Evolutionary conservation across 2,329 filamentous ascomycete genomes (phyloP).

Genomic region (Cytospora piceicola): DNA sequence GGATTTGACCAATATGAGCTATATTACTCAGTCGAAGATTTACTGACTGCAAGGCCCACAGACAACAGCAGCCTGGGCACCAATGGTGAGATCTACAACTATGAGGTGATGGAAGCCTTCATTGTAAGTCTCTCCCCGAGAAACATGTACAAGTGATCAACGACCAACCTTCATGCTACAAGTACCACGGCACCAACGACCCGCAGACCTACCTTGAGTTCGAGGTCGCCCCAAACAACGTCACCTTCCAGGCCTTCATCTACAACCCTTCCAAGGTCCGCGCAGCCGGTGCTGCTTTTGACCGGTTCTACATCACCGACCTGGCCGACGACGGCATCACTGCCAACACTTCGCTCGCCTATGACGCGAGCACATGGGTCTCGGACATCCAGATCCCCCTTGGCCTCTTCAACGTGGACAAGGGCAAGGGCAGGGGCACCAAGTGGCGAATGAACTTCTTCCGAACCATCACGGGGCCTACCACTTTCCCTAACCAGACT

Average conservation of each 20-base stretch:
- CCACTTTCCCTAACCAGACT: conserved; percentile 48
- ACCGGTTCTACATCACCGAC: conserved; percentile 47
- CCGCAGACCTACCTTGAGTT: conserved; percentile 56
- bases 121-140: conserved; percentile 35
- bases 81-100: conserved; percentile 53
- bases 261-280: conserved; percentile 55
- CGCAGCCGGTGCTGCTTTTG: conserved; percentile 46
- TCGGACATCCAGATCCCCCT: conserved; percentile 49
- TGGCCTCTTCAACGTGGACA: conserved; percentile 54
- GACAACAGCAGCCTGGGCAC: conserved; percentile 37
- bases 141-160: background rate
- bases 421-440: conserved; percentile 47
- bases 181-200: conserved; percentile 48
- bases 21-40: no score
- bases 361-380: conserved; percentile 43
- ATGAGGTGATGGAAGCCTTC: conserved; percentile 57
- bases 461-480: conserved; percentile 48
- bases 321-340: conserved; percentile 47
- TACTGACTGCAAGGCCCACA: background rate
- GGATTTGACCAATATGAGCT: no score
- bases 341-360: conserved; percentile 46
- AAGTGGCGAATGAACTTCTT: conserved; percentile 59
- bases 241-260: conserved; percentile 55
- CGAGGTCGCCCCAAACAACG: conserved; percentile 55
- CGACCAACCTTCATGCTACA: conserved; percentile 2